Evolutionary conservation across 192 early-diverging fungal genomes (phyloP).

Genomic region (Phlyctochytrium bullatum): DNA sequence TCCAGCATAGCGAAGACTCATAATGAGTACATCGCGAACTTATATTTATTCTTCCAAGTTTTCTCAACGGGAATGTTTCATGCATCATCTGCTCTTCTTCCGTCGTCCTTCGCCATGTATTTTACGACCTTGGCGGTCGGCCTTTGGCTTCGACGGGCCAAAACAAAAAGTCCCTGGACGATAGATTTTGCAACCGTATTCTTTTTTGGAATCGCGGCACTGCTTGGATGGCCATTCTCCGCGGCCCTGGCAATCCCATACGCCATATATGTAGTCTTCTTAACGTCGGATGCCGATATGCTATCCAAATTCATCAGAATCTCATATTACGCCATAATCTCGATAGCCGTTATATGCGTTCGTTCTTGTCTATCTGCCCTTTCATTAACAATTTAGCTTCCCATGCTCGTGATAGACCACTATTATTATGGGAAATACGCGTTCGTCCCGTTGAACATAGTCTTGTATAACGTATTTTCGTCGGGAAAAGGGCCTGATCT

Average conservation of each 20-base stretch:
- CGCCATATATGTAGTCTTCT: slow-evolving; percentile 65
- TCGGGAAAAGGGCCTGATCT: slow-evolving; percentile 65
- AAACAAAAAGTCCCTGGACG: no score
- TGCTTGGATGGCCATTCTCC: slow-evolving; percentile 85
- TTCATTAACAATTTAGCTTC: slow-evolving; percentile 37
- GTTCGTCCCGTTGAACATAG: slow-evolving; percentile 82
- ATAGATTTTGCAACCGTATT: slow-evolving; percentile 59
- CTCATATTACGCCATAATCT: slow-evolving; percentile 22
- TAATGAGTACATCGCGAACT: slow-evolving; percentile 65
- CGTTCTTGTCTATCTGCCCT: neutral
- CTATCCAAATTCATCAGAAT: slow-evolving; percentile 35
- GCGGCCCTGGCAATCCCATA: slow-evolving; percentile 75
- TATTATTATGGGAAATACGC: slow-evolving; percentile 68
- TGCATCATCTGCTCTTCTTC: slow-evolving; percentile 68
- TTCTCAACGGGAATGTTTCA: slow-evolving; percentile 1
- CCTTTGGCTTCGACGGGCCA: no score
- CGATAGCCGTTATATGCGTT: slow-evolving; percentile 21
- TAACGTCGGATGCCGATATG: slow-evolving; percentile 29
- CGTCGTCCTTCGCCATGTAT: slow-evolving; percentile 93
- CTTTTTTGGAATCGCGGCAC: slow-evolving; percentile 60
- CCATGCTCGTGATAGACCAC: slow-evolving; percentile 69
- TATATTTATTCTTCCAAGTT: slow-evolving; percentile 58
- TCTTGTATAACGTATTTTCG: slow-evolving; percentile 88
- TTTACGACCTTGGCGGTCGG: slow-evolving; percentile 73
- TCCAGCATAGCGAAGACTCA: slow-evolving; percentile 57